A percentile compares a stretch with the other conserved stretches of the same genome.
Evolutionary conservation across 192 early-diverging fungal species (phyloP).

Genomic region (Coemansia sp.): DNA sequence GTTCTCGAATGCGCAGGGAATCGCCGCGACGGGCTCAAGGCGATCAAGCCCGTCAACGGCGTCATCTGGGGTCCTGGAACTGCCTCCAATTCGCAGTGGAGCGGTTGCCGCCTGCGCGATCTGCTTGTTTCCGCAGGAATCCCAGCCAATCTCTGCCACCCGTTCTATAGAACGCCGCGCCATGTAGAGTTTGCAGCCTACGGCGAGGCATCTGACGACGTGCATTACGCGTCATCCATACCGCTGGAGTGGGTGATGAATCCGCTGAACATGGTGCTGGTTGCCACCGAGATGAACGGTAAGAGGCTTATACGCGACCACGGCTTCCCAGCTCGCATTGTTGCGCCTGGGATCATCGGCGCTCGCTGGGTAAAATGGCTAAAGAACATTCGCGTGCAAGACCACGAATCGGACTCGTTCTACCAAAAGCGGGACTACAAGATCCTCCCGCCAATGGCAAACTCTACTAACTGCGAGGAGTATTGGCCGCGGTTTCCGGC

Average conservation of each 20-base stretch:
- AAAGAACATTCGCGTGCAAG: conserved; percentile 58
- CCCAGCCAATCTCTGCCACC: conserved; percentile 51
- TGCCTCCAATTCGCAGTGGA: conserved; percentile 76
- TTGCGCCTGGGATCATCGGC: conserved; percentile 87
- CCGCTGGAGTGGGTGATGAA: conserved; percentile 65
- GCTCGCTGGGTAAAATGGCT: conserved; percentile 89
- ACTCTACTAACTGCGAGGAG: conserved; percentile 45
- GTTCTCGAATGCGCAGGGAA: conserved; percentile 86
- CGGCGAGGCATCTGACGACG: conserved; percentile 66
- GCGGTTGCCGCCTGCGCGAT: conserved; percentile 74
- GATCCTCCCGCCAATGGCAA: conserved; percentile 73
- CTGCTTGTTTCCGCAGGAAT: conserved; percentile 66
- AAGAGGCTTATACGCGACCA: conserved; percentile 72
- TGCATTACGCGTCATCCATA: conserved; percentile 77
- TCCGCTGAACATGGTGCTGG: conserved; percentile 65
- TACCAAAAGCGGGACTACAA: conserved; percentile 86
- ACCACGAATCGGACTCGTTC: conserved; percentile 59
- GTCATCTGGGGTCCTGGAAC: conserved; percentile 80
- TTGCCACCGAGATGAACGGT: conserved; percentile 84
- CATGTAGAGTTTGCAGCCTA: conserved; percentile 68
- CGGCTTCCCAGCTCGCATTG: conserved; percentile 81
- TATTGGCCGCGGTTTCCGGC: conserved; percentile 55
- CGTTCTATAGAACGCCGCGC: conserved; percentile 43
- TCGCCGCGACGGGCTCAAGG: conserved; percentile 74
- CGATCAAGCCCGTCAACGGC: conserved; percentile 74